These are phyloP conservation scores for Pseudocercospora musae DNA, from an alignment of 2,329 filamentous ascomycete genomes.

Conservation along the genomic window DNA sequence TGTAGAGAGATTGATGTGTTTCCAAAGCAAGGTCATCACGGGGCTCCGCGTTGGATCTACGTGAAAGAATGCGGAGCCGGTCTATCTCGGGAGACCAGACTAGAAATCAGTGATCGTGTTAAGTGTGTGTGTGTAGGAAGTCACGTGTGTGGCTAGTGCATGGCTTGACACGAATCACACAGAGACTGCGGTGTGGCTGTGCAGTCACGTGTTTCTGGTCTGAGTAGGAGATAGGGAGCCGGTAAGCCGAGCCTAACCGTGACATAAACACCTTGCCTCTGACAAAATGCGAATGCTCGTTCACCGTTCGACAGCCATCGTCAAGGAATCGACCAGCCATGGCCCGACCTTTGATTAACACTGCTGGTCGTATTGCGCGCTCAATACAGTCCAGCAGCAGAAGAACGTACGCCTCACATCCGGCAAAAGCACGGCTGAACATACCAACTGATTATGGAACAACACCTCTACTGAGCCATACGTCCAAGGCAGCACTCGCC, in stretches of 20 bases:
- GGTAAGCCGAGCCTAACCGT: conserved; percentile 1
- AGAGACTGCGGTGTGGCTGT: too few relatives aligned
- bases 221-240: too few relatives aligned
- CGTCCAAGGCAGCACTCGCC: conserved; percentile 65
- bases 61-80: not conserved
- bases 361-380: not conserved
- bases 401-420: conserved; percentile 48
- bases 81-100: too few relatives aligned
- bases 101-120: too few relatives aligned
- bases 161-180: too few relatives aligned
- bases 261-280: not conserved
- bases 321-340: not conserved
- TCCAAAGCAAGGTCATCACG: not conserved
- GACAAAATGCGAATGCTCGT: not conserved
- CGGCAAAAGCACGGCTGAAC: conserved; percentile 65
- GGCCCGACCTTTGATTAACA: not conserved
- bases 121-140: too few relatives aligned
- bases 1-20: not conserved
- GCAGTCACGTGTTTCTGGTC: too few relatives aligned
- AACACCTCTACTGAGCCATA: conserved; percentile 78
- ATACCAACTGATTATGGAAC: conserved; percentile 81
- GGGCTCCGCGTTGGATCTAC: not conserved
- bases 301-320: not conserved
- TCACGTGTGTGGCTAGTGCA: too few relatives aligned
- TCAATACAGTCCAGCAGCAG: not conserved